Conservation (phyloP, 495 filamentous ascomycete species). For the Aspergillus funiculosus region DNA sequence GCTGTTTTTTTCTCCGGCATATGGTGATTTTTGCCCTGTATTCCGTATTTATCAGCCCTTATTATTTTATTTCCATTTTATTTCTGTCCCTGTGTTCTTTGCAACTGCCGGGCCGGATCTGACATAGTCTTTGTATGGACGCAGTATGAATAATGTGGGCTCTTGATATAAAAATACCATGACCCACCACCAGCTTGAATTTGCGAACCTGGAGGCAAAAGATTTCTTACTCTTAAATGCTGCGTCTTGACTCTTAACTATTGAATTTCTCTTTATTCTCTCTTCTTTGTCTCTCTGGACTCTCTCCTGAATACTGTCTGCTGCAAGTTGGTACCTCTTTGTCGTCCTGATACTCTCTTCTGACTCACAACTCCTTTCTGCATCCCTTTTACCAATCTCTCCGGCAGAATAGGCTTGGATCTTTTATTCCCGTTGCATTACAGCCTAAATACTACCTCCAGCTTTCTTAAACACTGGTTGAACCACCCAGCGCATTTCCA, state of each 20-base stretch:
- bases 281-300: background rate
- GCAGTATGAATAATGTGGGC: slow-evolving; percentile 1
- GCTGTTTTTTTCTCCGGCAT: background rate
- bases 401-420: background rate
- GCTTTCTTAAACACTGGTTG: slow-evolving; percentile 2
- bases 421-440: background rate
- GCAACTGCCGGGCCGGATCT: no score
- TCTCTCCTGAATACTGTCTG: background rate
- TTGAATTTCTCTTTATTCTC: background rate
- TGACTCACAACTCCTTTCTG: background rate
- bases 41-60: background rate
- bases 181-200: slow-evolving; percentile 27
- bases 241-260: slow-evolving; percentile 4
- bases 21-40: background rate
- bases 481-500: background rate
- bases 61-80: no score
- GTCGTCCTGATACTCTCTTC: background rate
- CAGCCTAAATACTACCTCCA: background rate
- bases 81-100: background rate
- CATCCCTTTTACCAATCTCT: background rate
- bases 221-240: background rate
- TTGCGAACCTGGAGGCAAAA: slow-evolving; percentile 22
- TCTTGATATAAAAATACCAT: slow-evolving; percentile 13
- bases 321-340: background rate
- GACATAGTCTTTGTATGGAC: no score